Conservation (phyloP, 116 monocot genomes). For the Iris pallida region DNA sequence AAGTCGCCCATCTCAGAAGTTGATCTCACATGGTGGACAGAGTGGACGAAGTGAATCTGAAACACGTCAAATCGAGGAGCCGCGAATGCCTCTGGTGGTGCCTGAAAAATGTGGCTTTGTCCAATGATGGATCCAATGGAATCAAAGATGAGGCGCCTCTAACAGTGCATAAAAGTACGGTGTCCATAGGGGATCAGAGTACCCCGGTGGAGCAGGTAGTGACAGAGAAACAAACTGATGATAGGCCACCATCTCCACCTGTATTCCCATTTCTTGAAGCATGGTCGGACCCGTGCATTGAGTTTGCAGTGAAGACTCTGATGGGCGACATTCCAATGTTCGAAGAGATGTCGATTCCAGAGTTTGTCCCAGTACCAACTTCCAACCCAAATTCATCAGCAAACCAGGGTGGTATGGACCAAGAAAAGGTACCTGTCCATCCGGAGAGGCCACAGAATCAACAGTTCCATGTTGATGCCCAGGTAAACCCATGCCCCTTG, state of each 20-base stretch:
- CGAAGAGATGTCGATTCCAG: constrained; percentile 4
- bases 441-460: too few species aligned
- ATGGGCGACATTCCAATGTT: constrained; percentile 8
- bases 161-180: background rate
- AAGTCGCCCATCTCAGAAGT: background rate
- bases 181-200: background rate
- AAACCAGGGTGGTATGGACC: too few species aligned
- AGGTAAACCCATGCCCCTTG: too few species aligned
- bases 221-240: background rate
- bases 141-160: background rate
- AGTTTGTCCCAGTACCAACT: background rate
- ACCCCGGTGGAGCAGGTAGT: background rate
- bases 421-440: too few species aligned
- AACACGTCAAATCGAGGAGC: too few species aligned
- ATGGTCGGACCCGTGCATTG: constrained; percentile 7
- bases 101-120: too few species aligned
- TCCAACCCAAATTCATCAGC: too few species aligned
- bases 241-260: background rate
- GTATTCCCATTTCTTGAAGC: background rate
- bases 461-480: too few species aligned
- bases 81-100: too few species aligned
- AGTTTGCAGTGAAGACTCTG: constrained; percentile 14
- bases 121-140: background rate
- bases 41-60: too few species aligned
- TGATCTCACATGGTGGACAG: background rate